Evolutionary conservation across 805 yeast species (phyloP).

Genomic region (Suhomyces sp.): DNA sequence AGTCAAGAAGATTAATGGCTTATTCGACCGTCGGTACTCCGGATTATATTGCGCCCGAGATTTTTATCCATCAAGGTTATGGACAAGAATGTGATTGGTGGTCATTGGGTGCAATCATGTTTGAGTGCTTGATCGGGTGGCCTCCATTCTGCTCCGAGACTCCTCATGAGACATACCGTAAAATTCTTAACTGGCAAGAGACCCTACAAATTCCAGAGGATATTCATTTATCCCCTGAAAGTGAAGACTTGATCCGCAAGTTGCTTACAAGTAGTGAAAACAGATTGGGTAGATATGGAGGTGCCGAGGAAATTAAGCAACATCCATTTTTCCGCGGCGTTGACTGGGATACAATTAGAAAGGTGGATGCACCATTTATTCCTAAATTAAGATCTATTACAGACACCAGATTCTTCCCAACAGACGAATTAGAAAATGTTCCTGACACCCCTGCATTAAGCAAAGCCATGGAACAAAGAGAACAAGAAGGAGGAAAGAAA

Average conservation of each 20-base stretch:
- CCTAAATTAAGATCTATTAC: slow-evolving; percentile 90
- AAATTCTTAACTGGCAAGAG: slow-evolving; percentile 89
- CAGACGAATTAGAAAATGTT: slow-evolving; percentile 91
- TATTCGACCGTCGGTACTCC: slow-evolving; percentile 97
- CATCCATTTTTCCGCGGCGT: slow-evolving; percentile 97
- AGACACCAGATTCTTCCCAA: slow-evolving; percentile 96
- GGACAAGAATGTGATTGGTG: slow-evolving; percentile 99
- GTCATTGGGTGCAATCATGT: slow-evolving; percentile 96
- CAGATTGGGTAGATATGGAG: slow-evolving; percentile 84
- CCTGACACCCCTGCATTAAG: slow-evolving; percentile 74
- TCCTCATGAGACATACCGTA: slow-evolving; percentile 89
- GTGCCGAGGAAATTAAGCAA: slow-evolving; percentile 84
- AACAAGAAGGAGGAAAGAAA: slow-evolving; percentile 43
- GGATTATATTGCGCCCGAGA: slow-evolving; percentile 94
- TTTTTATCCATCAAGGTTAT: slow-evolving; percentile 87
- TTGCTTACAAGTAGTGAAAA: slow-evolving; percentile 75
- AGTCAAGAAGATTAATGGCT: slow-evolving; percentile 88
- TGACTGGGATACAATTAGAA: slow-evolving; percentile 85
- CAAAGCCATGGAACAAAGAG: slow-evolving; percentile 63
- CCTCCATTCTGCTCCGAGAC: slow-evolving; percentile 96
- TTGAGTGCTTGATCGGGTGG: slow-evolving; percentile 94
- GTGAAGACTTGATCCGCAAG: slow-evolving; percentile 79
- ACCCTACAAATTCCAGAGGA: slow-evolving; percentile 88
- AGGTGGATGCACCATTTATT: slow-evolving; percentile 89
- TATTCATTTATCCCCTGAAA: slow-evolving; percentile 82